A percentile compares a stretch with the other conserved stretches of the same genome.
Evolutionary conservation across 345 rosid genomes (phyloP).

Genomic region (Eucalyptus brandiana): DNA sequence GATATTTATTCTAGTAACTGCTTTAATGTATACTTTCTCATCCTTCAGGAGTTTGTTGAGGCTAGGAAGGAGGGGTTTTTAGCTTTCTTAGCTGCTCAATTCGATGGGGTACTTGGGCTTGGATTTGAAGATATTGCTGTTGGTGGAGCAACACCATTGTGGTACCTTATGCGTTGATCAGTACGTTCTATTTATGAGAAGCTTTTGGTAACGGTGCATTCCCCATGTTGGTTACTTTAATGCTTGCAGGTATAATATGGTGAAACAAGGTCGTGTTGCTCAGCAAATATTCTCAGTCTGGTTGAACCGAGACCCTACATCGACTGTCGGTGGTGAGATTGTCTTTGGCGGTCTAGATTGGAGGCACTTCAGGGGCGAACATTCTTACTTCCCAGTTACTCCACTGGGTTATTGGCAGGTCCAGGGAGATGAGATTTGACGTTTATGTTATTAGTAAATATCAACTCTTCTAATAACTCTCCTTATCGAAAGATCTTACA

Average conservation of each 20-base stretch:
- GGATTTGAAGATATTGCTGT: slow-evolving; percentile 24
- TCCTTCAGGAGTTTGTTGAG: slow-evolving; percentile 43
- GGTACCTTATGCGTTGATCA: slow-evolving; percentile 15
- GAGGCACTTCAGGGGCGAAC: slow-evolving; percentile 49
- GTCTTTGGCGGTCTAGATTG: slow-evolving; percentile 57
- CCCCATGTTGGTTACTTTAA: background rate
- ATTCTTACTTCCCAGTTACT: slow-evolving; percentile 28
- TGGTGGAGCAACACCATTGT: slow-evolving; percentile 31
- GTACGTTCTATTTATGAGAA: background rate
- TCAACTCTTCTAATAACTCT: background rate
- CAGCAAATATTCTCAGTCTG: slow-evolving; percentile 40
- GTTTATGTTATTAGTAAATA: background rate
- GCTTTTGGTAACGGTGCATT: background rate
- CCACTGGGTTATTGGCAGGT: slow-evolving; percentile 49
- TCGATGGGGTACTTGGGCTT: slow-evolving; percentile 45
- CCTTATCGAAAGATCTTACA: background rate
- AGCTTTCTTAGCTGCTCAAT: slow-evolving; percentile 21
- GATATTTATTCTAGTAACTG: background rate
- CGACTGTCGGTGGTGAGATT: slow-evolving; percentile 35
- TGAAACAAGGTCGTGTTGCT: slow-evolving; percentile 28
- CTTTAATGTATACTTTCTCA: background rate
- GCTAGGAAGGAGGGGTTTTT: slow-evolving; percentile 30
- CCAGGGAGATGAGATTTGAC: background rate
- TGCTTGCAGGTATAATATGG: slow-evolving; percentile 38
- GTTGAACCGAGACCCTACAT: slow-evolving; percentile 30